Evolutionary conservation across 805 yeast species (phyloP).

Genomic region (Saturnispora quitensis): DNA sequence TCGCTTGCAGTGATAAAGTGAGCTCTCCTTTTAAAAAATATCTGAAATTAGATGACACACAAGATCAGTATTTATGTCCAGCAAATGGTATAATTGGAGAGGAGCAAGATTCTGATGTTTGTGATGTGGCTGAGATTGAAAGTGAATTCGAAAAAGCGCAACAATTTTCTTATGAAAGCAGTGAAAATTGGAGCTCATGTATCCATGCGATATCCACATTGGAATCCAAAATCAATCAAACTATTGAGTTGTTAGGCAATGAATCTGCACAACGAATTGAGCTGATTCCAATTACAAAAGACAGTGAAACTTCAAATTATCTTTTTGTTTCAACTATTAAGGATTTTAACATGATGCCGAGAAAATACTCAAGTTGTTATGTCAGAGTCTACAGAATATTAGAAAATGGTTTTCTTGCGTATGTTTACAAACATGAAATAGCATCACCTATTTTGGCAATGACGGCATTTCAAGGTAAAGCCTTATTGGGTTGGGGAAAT

Average conservation of each 20-base stretch:
- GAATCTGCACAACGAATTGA: slow-evolving; percentile 37
- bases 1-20: slow-evolving; percentile 38
- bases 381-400: slow-evolving; percentile 32
- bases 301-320: slow-evolving; percentile 24
- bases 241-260: slow-evolving; percentile 33
- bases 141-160: slow-evolving; percentile 30
- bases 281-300: slow-evolving; percentile 24
- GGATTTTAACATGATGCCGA: slow-evolving; percentile 26
- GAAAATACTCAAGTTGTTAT: slow-evolving; percentile 18
- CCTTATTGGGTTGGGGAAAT: slow-evolving; percentile 51
- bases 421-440: slow-evolving; percentile 53
- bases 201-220: slow-evolving; percentile 38
- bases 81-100: slow-evolving; percentile 17
- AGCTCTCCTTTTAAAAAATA: slow-evolving; percentile 15
- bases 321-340: slow-evolving; percentile 39
- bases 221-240: slow-evolving; percentile 29
- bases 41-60: slow-evolving; percentile 7
- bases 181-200: slow-evolving; percentile 41
- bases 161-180: slow-evolving; percentile 35
- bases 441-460: slow-evolving; percentile 42
- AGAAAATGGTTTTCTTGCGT: slow-evolving; percentile 31
- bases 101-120: slow-evolving; percentile 20
- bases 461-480: slow-evolving; percentile 44
- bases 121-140: slow-evolving; percentile 3
- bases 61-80: slow-evolving; percentile 12